phyloP scores from a whole-genome alignment of 805 yeast genomes.

The Nakazawaea populi region DNA sequence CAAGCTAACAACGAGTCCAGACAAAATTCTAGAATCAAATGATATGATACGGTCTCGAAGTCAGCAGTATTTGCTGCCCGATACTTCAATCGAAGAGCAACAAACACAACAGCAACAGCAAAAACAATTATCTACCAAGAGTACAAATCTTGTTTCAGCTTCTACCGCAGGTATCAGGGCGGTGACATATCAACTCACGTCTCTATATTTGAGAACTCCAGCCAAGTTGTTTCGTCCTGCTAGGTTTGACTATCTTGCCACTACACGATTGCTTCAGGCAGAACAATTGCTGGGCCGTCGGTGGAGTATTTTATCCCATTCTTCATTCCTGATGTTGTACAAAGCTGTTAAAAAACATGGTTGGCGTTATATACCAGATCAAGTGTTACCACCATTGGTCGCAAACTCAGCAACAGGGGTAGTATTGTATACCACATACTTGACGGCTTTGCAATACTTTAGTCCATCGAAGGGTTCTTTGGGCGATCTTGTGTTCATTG shows the following conservation, averaged over 20 bases:
- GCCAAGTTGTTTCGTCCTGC: constrained; percentile 88
- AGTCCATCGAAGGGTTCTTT: constrained; percentile 18
- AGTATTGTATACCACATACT: constrained; percentile 77
- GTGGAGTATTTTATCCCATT: constrained; percentile 60
- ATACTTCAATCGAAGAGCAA: not conserved
- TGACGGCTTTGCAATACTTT: constrained; percentile 43
- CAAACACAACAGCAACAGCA: not conserved
- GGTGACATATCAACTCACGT: constrained; percentile 66
- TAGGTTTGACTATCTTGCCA: constrained; percentile 78
- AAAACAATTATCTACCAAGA: constrained; percentile 28
- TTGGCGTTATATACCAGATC: constrained; percentile 81
- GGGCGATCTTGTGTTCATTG: constrained; percentile 32
- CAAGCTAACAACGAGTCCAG: too few species aligned
- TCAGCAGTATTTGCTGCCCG: not conserved
- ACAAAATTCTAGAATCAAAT: not conserved
- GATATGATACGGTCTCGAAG: constrained; percentile 1
- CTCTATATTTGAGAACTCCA: constrained; percentile 74
- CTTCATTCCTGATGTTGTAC: constrained; percentile 68
- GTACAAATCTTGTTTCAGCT: constrained; percentile 60
- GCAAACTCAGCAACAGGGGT: constrained; percentile 90
- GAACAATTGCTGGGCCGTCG: constrained; percentile 42
- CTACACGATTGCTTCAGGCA: constrained; percentile 47
- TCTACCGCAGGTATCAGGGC: constrained; percentile 87
- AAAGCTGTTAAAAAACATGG: constrained; percentile 74
- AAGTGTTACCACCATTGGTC: constrained; percentile 78